Conservation (phyloP, 345 rosid genomes). For the Barbarea vulgaris region DNA sequence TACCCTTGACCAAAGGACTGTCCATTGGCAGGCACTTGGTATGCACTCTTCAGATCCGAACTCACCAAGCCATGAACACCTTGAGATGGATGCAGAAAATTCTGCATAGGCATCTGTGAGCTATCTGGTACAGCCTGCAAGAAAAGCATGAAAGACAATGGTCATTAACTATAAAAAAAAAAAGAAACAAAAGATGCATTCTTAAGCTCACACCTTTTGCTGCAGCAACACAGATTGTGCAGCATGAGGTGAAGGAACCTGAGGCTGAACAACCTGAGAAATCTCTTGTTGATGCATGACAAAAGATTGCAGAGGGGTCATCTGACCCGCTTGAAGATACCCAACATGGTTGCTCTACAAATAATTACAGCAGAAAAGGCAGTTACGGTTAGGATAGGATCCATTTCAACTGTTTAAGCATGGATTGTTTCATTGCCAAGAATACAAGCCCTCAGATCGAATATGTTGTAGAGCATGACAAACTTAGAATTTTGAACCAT, state of each 20-base stretch:
- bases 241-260: slow-evolving; percentile 61
- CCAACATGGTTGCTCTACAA: slow-evolving; percentile 53
- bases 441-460: not conserved
- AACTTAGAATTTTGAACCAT: not conserved
- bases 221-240: slow-evolving; percentile 57
- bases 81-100: slow-evolving; percentile 56
- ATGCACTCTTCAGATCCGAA: slow-evolving; percentile 58
- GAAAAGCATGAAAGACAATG: slow-evolving; percentile 1
- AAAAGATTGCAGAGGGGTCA: slow-evolving; percentile 73
- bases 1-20: slow-evolving; percentile 59
- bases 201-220: slow-evolving; percentile 57
- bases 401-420: not conserved
- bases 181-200: slow-evolving; percentile 3
- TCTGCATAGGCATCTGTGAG: slow-evolving; percentile 51
- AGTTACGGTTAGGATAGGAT: not conserved
- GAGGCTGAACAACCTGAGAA: slow-evolving; percentile 67
- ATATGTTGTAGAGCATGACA: not conserved
- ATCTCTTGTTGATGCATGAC: slow-evolving; percentile 77
- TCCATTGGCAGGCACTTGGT: slow-evolving; percentile 56
- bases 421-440: not conserved
- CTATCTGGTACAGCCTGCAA: slow-evolving; percentile 58
- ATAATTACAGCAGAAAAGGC: not conserved
- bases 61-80: slow-evolving; percentile 50
- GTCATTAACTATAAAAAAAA: slow-evolving; percentile 7
- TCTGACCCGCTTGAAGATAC: slow-evolving; percentile 78